Conservation (phyloP, 2,329 filamentous ascomycete species). For the Magnaporthales sp. region DNA sequence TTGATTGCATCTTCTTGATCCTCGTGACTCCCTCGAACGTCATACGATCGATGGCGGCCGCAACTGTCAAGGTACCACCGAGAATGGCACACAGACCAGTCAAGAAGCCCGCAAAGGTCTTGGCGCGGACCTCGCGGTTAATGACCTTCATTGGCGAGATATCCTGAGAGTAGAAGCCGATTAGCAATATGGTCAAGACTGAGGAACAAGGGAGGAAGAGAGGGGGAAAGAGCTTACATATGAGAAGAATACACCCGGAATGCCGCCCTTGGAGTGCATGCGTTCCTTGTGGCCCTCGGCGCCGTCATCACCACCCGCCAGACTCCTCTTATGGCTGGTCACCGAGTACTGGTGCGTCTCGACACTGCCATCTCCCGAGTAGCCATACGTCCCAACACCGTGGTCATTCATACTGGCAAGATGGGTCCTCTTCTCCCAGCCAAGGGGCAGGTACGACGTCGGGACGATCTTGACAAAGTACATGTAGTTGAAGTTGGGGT, state of each 20-base stretch:
- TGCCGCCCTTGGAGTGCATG: constrained; percentile 80
- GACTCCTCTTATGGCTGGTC: constrained; percentile 87
- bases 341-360: constrained; percentile 99
- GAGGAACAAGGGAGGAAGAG: background rate
- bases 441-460: constrained; percentile 87
- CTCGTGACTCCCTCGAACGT: constrained; percentile 81
- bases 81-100: constrained; percentile 92
- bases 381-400: constrained; percentile 59
- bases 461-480: constrained; percentile 99
- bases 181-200: background rate
- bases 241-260: constrained; percentile 96
- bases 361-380: constrained; percentile 65
- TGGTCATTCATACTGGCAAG: constrained; percentile 18
- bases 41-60: constrained; percentile 83
- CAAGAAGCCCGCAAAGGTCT: constrained; percentile 83
- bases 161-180: constrained; percentile 47
- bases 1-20: constrained; percentile 75
- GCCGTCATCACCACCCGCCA: constrained; percentile 74
- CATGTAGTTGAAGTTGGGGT: constrained; percentile 92
- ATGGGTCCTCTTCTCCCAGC: constrained; percentile 61
- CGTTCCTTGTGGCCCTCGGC: constrained; percentile 88
- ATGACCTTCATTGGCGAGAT: constrained; percentile 99
- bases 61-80: constrained; percentile 90
- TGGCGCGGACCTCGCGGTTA: constrained; percentile 84
- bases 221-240: constrained; percentile 63